Evolutionary conservation across 2,329 filamentous ascomycete genomes (phyloP).

Genomic region (Pestalotiopsis sp.): DNA sequence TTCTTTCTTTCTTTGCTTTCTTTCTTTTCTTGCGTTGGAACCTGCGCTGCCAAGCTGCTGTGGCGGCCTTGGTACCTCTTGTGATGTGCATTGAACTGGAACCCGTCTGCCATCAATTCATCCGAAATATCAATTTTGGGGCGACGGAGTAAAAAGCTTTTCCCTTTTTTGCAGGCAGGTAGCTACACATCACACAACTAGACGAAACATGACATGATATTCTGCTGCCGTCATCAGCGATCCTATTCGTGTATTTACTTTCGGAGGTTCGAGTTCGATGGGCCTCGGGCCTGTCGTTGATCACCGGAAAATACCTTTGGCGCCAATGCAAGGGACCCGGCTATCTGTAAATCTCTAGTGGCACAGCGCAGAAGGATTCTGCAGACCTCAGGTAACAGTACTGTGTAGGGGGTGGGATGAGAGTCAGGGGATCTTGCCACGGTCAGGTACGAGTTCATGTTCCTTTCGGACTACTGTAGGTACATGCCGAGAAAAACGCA

Average conservation of each 20-base stretch:
- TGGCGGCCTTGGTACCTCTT: neutral
- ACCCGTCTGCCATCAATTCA: neutral
- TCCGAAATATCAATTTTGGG: neutral
- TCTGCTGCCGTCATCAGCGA: neutral
- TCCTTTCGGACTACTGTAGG: neutral
- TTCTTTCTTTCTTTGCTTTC: neutral
- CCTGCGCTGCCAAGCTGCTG: neutral
- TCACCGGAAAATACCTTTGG: neutral
- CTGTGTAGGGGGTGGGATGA: neutral
- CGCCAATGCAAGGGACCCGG: slow-evolving; percentile 10
- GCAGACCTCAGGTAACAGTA: neutral
- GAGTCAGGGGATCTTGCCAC: neutral
- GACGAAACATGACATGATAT: neutral
- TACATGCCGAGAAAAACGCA: neutral
- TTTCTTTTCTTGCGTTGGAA: neutral
- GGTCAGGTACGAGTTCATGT: neutral
- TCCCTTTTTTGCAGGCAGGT: neutral
- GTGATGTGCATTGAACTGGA: neutral
- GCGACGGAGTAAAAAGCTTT: neutral
- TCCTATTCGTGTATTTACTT: neutral
- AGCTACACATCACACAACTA: neutral
- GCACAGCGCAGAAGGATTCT: neutral
- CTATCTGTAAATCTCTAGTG: neutral
- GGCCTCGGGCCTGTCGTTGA: neutral
- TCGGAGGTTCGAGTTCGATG: neutral